Conservation (phyloP, 2,329 filamentous ascomycete species). For the Pestalotiopsis sp. region DNA sequence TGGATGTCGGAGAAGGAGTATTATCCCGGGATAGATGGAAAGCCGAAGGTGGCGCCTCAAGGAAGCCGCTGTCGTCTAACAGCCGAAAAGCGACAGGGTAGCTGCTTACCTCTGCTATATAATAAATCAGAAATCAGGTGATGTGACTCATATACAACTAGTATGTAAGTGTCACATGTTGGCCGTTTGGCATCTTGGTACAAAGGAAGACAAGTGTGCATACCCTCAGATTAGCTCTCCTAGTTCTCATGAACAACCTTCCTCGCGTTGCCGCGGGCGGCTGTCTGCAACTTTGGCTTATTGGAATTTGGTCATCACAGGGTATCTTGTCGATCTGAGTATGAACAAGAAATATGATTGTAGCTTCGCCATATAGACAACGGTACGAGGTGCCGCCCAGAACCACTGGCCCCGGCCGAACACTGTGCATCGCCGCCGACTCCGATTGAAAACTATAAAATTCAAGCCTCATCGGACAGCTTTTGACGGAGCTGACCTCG, state of each 20-base stretch:
- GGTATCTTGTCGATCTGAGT: constrained; percentile 35
- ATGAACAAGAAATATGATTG: constrained; percentile 20
- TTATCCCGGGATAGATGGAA: background rate
- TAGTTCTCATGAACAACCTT: constrained; percentile 56
- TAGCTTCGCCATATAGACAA: constrained; percentile 12
- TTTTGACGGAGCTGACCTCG: constrained; percentile 20
- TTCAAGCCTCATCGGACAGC: constrained; percentile 27
- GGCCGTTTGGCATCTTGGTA: background rate
- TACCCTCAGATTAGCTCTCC: constrained; percentile 61
- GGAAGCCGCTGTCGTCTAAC: background rate
- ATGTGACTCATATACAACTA: background rate
- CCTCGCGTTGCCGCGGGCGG: constrained; percentile 27
- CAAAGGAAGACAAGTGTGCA: background rate
- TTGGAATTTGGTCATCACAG: constrained; percentile 58
- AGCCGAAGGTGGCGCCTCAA: background rate
- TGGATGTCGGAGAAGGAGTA: background rate
- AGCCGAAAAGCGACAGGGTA: background rate
- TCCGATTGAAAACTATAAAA: constrained; percentile 59
- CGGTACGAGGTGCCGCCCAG: constrained; percentile 14
- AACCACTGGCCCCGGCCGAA: constrained; percentile 24
- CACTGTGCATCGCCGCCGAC: constrained; percentile 38
- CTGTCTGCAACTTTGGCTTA: constrained; percentile 63
- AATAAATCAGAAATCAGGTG: background rate
- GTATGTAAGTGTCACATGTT: background rate
- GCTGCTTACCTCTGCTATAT: background rate